Evolutionary conservation across 129 eudicot genomes (phyloP).

Genomic region (Flaveria linearis): DNA sequence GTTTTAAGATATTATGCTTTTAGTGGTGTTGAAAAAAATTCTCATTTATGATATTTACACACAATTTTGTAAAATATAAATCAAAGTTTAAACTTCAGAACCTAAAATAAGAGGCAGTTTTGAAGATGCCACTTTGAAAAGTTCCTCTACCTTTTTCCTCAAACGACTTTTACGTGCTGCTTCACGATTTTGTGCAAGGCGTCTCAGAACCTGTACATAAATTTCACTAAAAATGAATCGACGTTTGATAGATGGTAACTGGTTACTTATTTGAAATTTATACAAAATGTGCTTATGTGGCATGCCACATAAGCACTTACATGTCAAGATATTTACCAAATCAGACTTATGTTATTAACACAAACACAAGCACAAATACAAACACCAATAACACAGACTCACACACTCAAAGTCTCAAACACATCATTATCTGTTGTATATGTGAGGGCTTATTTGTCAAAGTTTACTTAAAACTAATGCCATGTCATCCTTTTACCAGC

Average conservation of each 20-base stretch:
- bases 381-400: too few relatives aligned
- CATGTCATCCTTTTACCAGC: background rate
- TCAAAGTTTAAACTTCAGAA: too few relatives aligned
- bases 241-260: background rate
- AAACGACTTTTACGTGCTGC: constrained; percentile 99
- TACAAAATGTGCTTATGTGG: background rate
- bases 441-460: too few relatives aligned
- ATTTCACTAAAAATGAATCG: background rate
- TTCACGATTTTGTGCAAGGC: constrained; percentile 99
- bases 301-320: background rate
- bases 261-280: background rate
- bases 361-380: too few relatives aligned
- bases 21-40: too few relatives aligned
- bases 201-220: constrained; percentile 55
- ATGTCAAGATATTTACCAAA: background rate
- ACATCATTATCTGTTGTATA: too few relatives aligned
- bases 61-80: too few relatives aligned
- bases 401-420: too few relatives aligned
- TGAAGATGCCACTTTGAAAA: constrained; percentile 19
- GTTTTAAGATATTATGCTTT: too few relatives aligned
- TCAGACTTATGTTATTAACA: background rate
- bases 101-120: too few relatives aligned
- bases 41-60: too few relatives aligned
- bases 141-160: constrained; percentile 74
- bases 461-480: too few relatives aligned